Evolutionary conservation across 1,284 basidiomycete genomes (phyloP), one percentile per base, ranked within the genome.

Genomic region (Malassezia vespertilionis): DNA sequence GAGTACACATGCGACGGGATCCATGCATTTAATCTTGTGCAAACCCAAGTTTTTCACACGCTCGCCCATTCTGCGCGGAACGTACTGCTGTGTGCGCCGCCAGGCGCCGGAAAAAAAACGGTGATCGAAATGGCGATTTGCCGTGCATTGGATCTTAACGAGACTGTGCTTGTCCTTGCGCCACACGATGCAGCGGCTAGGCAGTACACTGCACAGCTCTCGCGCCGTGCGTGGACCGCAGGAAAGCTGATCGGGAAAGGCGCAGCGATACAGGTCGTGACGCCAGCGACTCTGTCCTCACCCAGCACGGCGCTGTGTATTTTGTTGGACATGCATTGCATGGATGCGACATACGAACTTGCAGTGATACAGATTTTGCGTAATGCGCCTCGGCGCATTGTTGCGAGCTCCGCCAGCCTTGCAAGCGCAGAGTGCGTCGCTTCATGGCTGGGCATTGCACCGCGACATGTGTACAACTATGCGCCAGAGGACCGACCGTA

Each of bases 21-120:
- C 28, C 74, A 74, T 23, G 77, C 78, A 31, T 77, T 93, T 68
- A 95, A 91, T 63, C 79, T 82, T 1, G 79, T 96, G 4, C 91
- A 97, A 69, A 87, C 85, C 1, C 93, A 96, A 61, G 76, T 79
- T 3, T 86, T 86, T 71, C 96, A 93, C 84, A 80, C 81, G 36
- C 60, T 87, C 15, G 75, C 82, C 43, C 80, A 83, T 60, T 84
- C 84, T 1, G 74, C 76, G 35, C 73, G 77, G 33, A 85, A 90
- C 65, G 72, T 81, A 3, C 73, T 97, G n/a, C 61, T 95, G 14
- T 85, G 83, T 51, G 84, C 82, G 0, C 89, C 90, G 1, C 77
- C 80, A 3, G 81, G 82, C 5, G 80, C 80, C 48, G 90, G 90
- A 1, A 95, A 91, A 72, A 81, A 85, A 3, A 76, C 80, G 5